Percentiles rank a stretch among this genome's conserved stretches.
phyloP scores from a whole-genome alignment of 352 stramenopile species.

The Pythium brachiatum region DNA sequence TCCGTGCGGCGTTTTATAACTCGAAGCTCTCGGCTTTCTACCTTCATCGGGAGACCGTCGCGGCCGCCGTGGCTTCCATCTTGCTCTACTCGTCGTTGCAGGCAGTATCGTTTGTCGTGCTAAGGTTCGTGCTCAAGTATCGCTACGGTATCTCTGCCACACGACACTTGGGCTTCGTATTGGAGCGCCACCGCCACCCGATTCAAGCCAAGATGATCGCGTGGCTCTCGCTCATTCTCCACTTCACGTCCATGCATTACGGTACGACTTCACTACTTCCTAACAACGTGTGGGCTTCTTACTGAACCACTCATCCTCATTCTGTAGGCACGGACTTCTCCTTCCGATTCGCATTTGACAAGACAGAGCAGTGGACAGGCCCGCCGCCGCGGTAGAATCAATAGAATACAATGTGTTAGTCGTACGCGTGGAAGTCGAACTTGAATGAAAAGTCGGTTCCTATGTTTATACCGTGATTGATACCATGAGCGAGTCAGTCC shows the following conservation, averaged over 20 bases:
- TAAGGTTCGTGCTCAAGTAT: slow-evolving; percentile 20
- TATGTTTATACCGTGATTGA: no score
- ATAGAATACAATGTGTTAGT: background rate
- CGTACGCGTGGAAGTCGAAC: slow-evolving; percentile 1
- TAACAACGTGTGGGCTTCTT: background rate
- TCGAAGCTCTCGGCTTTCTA: slow-evolving; percentile 4
- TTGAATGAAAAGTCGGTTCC: slow-evolving; percentile 14
- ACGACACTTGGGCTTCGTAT: slow-evolving; percentile 16
- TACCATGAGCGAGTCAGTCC: no score
- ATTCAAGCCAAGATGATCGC: slow-evolving; percentile 18
- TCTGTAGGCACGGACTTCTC: slow-evolving; percentile 15
- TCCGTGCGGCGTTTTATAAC: slow-evolving; percentile 9
- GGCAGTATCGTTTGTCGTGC: background rate
- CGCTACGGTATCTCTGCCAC: slow-evolving; percentile 18
- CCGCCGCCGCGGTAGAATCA: no score
- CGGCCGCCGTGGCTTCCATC: background rate
- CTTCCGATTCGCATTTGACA: slow-evolving; percentile 8
- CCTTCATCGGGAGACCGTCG: background rate
- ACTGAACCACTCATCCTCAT: no score
- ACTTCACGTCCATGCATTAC: slow-evolving; percentile 13
- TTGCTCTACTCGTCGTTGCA: slow-evolving; percentile 17
- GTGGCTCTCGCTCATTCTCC: slow-evolving; percentile 16
- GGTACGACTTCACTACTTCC: background rate
- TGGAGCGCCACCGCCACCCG: slow-evolving; percentile 3
- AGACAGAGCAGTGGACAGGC: background rate